A percentile compares a stretch with the other conserved stretches of the same genome.
Conservation (phyloP, 257 asterid species). For the Scutellaria barbata region DNA sequence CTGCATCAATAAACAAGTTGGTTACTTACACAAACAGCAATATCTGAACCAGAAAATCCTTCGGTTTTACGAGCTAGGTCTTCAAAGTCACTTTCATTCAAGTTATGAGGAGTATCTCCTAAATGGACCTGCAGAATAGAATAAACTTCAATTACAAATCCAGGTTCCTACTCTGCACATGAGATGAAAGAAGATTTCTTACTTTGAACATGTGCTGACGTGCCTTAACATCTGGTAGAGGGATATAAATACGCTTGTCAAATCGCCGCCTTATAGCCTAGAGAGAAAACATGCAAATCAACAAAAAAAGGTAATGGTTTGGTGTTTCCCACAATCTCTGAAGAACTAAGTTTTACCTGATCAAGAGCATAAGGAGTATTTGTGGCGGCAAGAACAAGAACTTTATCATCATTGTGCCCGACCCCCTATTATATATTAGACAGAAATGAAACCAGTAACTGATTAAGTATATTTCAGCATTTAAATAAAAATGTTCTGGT, state of each 20-base stretch:
- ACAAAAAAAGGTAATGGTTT: not conserved
- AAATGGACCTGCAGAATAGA: slow-evolving; percentile 64
- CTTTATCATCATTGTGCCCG: slow-evolving; percentile 97
- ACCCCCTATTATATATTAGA: slow-evolving; percentile 68
- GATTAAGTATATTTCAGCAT: slow-evolving; percentile 12
- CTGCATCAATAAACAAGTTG: not conserved
- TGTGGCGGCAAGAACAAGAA: slow-evolving; percentile 98
- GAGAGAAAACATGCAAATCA: slow-evolving; percentile 4
- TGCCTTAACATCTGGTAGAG: slow-evolving; percentile 94
- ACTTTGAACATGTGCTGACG: slow-evolving; percentile 98
- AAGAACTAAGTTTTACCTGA: slow-evolving; percentile 61
- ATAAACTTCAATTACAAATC: not conserved
- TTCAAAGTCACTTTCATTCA: slow-evolving; percentile 75
- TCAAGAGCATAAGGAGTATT: slow-evolving; percentile 97
- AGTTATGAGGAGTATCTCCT: slow-evolving; percentile 80
- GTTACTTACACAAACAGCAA: slow-evolving; percentile 73
- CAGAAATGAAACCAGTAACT: slow-evolving; percentile 31
- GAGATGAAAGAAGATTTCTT: slow-evolving; percentile 32
- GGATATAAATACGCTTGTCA: slow-evolving; percentile 96
- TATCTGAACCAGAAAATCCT: slow-evolving; percentile 85
- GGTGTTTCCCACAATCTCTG: slow-evolving; percentile 4
- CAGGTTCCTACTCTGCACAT: slow-evolving; percentile 14
- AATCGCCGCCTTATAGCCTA: slow-evolving; percentile 96
- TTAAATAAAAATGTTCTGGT: not conserved
- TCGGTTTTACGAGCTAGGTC: slow-evolving; percentile 64